These are phyloP conservation scores for Clonostachys chloroleuca DNA, from an alignment of 2,329 filamentous ascomycete species.

Conservation along the genomic window DNA sequence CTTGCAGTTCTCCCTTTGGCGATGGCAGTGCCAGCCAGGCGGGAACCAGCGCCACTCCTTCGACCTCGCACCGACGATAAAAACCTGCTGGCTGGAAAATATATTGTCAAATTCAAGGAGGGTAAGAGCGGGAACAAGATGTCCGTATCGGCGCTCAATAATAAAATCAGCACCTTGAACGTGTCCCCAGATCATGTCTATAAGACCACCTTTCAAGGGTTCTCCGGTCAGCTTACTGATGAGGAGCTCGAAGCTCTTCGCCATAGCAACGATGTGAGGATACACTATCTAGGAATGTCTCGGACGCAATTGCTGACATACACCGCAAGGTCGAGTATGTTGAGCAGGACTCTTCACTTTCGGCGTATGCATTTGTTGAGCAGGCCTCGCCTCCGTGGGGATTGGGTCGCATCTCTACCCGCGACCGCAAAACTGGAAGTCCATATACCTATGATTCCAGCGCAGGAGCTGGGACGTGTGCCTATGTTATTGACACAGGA, in stretches of 20 bases:
- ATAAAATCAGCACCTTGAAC: conserved; percentile 5
- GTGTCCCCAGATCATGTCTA: conserved; percentile 8
- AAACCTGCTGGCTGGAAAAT: conserved; percentile 9
- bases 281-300: neutral
- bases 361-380: conserved; percentile 1
- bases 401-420: conserved; percentile 18
- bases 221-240: conserved; percentile 5
- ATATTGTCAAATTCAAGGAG: conserved; percentile 12
- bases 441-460: conserved; percentile 11
- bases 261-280: conserved; percentile 6
- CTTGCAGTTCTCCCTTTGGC: conserved; percentile 21
- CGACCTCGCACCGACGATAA: conserved; percentile 7
- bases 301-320: neutral
- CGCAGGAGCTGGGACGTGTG: conserved; percentile 13
- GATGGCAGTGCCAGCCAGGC: conserved; percentile 14
- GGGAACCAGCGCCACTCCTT: conserved; percentile 15
- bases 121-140: conserved; percentile 5
- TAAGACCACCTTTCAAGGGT: conserved; percentile 6
- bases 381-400: conserved; percentile 11
- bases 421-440: conserved; percentile 4
- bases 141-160: conserved; percentile 3
- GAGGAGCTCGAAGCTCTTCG: conserved; percentile 6
- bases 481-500: conserved; percentile 16
- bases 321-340: conserved; percentile 21
- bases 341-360: conserved; percentile 25